Evolutionary conservation across 2,329 filamentous ascomycete genomes (phyloP), one percentile per base, ranked within the genome.

Genomic region (Paecilomyces sp.): DNA sequence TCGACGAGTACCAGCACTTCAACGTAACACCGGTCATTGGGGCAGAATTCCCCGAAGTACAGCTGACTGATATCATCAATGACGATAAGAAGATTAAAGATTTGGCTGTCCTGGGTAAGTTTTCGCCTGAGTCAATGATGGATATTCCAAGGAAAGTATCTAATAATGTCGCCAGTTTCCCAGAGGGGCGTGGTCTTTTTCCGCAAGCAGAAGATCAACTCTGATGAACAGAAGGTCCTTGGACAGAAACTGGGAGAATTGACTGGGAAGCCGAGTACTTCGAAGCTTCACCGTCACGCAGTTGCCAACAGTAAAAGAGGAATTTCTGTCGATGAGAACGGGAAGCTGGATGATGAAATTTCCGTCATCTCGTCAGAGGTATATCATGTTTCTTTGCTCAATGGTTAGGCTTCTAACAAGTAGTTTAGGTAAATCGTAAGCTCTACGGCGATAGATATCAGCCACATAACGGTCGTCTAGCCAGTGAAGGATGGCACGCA

Each of bases 21-120:
- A 77, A 80, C 58, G 64, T 77, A 15, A 80, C 77, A 3, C 76
- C 77, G n/a, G 70, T 74, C 25, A 79, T 80, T 58, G 78, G 78
- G n/a, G 70, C 69, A 57, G 77, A 80, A 64, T 80, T 72, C 56
- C 66, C 68, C 3, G 61, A 65, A 9, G 65, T 68, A 13, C 71
- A 74, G 36, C 62, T 77, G 6, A 66, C 68, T 30, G 74, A 77
- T 25, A 66, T 70, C 52, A 60, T 72, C 55, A 71, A 68, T 60
- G 73, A 73, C 12, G 74, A 77, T 58, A 69, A 72, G 34, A 66
- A 73, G 56, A 66, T 78, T 7, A 63, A 67, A 53, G 77, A 78
- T 62, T 64, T 78, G 28, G 76, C 75, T 13, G 61, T 66, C 18
- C 63, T 58, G 5, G 57, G 60, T 64, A 25, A 6, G 59, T n/a